Evolutionary conservation across 441 rosid genomes (phyloP), one percentile per base, ranked within the genome.

Genomic region (Cnidoscolus chayamansa): DNA sequence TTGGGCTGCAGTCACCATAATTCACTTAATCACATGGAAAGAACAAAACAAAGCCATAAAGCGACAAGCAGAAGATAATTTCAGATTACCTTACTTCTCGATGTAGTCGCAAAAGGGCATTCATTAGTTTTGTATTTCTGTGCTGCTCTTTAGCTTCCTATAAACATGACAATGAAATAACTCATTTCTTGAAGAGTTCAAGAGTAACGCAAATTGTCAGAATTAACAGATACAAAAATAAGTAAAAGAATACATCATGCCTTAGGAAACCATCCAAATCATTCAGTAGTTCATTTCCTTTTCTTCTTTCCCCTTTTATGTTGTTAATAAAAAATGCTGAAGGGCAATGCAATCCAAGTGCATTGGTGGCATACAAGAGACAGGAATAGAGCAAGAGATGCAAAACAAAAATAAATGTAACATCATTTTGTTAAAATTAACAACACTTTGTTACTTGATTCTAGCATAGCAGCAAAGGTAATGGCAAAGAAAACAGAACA

Each of bases 141-240:
- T 91, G 92, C 86, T 88, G 99, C 84, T 95, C 97, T 76, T 89
- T 85, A 53, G 93, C 76, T 85, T 89, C 93, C 99, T 95, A 82
- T 49, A 82, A 70, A 76, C 71, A 81, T 59, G 60, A 73, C 59
- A 62, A 78, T 7, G 66, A 67, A 66, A 74, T 32, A 58, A 17
- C 43, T 75, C 66, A 72, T 65, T 51, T 72, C 57, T 74, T 55
- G 20, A 47, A 59, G 11, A 74, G 17, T 47, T 40, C 47, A 65
- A 67, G n/a, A 31, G 65, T 60, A 11, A 51, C 47, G 16, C 12
- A 72, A 69, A 60, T 40, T 4, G 17, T 11, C 45, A 72, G 48
- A 67, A 31, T 13, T 15, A 30, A 35, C 16, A 54, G 61, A 10
- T 12, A 65, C 11, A 43, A 19, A 25, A 8, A 7, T 1, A 40